These are phyloP conservation scores for Iberis pinnata DNA, from an alignment of 345 rosid species.

Conservation along the genomic window DNA sequence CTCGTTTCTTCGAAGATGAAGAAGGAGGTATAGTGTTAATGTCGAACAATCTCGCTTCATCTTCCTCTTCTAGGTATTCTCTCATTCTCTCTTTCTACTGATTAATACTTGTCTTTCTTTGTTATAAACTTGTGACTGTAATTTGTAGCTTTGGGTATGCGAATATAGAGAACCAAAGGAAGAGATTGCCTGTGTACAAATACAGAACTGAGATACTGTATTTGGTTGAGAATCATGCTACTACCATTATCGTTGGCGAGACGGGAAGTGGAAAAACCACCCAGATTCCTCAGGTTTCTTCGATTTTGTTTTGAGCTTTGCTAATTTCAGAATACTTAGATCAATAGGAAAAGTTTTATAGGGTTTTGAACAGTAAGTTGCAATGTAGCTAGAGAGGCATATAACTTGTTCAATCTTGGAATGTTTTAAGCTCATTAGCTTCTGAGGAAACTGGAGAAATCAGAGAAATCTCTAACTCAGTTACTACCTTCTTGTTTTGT, in stretches of 20 bases:
- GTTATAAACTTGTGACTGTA: neutral
- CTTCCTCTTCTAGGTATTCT: slow-evolving; percentile 33
- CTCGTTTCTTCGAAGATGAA: slow-evolving; percentile 77
- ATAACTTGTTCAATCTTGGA: neutral
- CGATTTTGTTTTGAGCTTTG: neutral
- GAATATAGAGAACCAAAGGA: slow-evolving; percentile 77
- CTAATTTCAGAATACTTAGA: neutral
- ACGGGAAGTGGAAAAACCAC: slow-evolving; percentile 99
- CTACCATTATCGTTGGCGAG: slow-evolving; percentile 90
- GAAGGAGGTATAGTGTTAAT: slow-evolving; percentile 84
- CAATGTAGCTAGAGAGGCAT: neutral
- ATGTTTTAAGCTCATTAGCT: no score
- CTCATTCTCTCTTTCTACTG: neutral
- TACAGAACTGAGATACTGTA: slow-evolving; percentile 71
- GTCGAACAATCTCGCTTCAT: slow-evolving; percentile 44
- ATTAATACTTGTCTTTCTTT: no score
- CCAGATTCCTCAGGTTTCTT: slow-evolving; percentile 83
- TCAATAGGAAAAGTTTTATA: neutral
- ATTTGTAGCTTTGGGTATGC: slow-evolving; percentile 51
- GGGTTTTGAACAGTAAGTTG: no score
- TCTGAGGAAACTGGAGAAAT: neutral
- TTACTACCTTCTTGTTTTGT: slow-evolving; percentile 5
- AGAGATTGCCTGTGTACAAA: slow-evolving; percentile 83
- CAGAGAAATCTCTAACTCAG: neutral
- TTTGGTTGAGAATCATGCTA: slow-evolving; percentile 81